Evolutionary conservation across 2,329 filamentous ascomycete species (phyloP), one percentile per base, ranked within the genome.

Genomic region (Penicillium aurantiogriseum): DNA sequence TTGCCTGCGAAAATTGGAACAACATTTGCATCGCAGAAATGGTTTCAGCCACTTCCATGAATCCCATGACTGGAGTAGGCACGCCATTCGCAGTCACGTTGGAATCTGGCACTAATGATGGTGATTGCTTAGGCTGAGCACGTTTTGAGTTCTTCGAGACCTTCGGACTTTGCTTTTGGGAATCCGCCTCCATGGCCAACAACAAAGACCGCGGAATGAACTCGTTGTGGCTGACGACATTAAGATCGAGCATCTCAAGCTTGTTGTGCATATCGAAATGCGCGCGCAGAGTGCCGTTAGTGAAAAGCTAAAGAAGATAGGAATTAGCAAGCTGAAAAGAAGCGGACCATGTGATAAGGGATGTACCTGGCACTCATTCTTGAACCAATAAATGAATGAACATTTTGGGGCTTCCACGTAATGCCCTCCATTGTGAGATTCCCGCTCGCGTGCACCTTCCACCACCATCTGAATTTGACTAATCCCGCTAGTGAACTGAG

Each of bases 361-460:
- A 19, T 85, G 75, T 81, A 93, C 90, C 71, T 94, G 91, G 59
- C 88, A 89, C 51, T 88, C 89, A 61, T 89, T 91, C 51, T 89
- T 85, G 69, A 93, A 97, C 85, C 90, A 95, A 71, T 96, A 95
- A 5, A 94, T 88, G 56, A 97, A 85, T 68, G 86, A 94, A 27
- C 91, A 87, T 67, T 86, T 89, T 25, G 79, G 78, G 69, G 90
- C 91, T 65, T 91, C 88, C 23, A 97, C 88, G 65, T 87, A 87
- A 67, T 89, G 86, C 45, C 85, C 85, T 47, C 88, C 86, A 56
- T 83, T 84, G 1, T 83, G 80, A 36, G 89, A 73, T 44, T 79
- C 76, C 38, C 76, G 80, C 64, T 88, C 85, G 29, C 76, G 78
- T 17, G 83, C 78, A 38, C 85, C 87, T 66, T 96, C 92, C 67